Evolutionary conservation across 768 basidiomycete species (phyloP).

Genomic region (Russula emetica): DNA sequence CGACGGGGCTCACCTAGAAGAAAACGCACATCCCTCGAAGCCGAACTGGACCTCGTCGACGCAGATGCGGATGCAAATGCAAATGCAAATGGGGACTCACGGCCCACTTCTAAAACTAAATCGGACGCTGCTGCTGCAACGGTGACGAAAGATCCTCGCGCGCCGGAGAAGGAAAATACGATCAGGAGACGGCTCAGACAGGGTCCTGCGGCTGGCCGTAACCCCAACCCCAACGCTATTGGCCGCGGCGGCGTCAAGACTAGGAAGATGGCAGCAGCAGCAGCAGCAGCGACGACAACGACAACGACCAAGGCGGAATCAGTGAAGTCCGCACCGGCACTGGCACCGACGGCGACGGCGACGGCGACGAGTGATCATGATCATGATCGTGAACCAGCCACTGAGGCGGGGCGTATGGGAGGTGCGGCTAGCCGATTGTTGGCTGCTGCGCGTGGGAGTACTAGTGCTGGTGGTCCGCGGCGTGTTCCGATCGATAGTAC

Average conservation of each 20-base stretch:
- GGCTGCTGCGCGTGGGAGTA: slow-evolving; percentile 31
- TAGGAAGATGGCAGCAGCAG: neutral
- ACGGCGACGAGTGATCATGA: neutral
- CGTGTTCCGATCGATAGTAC: slow-evolving; percentile 64
- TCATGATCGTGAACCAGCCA: neutral
- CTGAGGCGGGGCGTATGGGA: slow-evolving; percentile 14
- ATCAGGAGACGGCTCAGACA: slow-evolving; percentile 22
- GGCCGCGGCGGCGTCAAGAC: neutral
- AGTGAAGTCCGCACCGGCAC: neutral
- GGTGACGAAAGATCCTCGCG: slow-evolving; percentile 13
- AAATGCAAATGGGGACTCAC: neutral
- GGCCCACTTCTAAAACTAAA: neutral
- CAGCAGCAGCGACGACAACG: neutral
- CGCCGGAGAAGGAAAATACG: slow-evolving; percentile 28
- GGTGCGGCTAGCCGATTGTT: slow-evolving; percentile 22
- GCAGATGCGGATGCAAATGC: slow-evolving; percentile 1
- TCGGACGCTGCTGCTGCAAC: neutral
- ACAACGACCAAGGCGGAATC: slow-evolving; percentile 4
- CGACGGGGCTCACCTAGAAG: slow-evolving; percentile 19
- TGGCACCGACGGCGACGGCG: neutral
- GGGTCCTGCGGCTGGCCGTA: slow-evolving; percentile 9
- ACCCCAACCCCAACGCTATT: neutral
- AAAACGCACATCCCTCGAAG: slow-evolving; percentile 20
- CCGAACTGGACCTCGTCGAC: slow-evolving; percentile 16
- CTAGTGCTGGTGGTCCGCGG: slow-evolving; percentile 44